These are phyloP conservation scores for Hypomontagnella submonticulosa DNA, from an alignment of 495 filamentous ascomycete genomes.

Conservation along the genomic window DNA sequence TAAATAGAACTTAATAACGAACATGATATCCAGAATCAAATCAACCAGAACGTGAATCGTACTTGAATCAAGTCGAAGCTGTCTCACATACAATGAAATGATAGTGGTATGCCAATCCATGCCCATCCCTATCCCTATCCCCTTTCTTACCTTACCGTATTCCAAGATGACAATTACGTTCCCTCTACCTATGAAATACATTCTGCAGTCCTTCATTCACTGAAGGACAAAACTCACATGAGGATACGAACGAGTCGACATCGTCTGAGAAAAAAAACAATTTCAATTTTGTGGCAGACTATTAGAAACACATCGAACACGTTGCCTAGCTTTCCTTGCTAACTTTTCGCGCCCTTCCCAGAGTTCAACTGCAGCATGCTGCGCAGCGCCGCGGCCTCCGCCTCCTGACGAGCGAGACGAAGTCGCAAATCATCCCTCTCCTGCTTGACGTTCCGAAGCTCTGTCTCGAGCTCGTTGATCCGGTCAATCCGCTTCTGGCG, in stretches of 20 bases:
- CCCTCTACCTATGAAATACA: constrained; percentile 46
- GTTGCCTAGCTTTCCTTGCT: constrained; percentile 23
- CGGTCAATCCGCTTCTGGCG: constrained; percentile 75
- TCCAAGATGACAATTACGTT: constrained; percentile 53
- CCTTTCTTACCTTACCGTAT: neutral
- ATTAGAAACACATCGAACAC: constrained; percentile 31
- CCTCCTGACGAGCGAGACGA: constrained; percentile 70
- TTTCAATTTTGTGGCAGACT: constrained; percentile 34
- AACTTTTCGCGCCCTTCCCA: constrained; percentile 39
- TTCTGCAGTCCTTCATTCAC: constrained; percentile 43
- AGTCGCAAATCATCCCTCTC: constrained; percentile 75
- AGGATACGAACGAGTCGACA: constrained; percentile 56
- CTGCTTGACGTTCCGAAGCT: constrained; percentile 66
- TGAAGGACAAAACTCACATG: constrained; percentile 31
- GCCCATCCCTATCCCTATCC: neutral
- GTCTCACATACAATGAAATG: constrained; percentile 4
- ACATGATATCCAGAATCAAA: constrained; percentile 17
- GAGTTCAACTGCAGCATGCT: constrained; percentile 55
- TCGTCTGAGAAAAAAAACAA: constrained; percentile 54
- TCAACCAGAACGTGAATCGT: constrained; percentile 13
- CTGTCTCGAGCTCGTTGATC: constrained; percentile 70
- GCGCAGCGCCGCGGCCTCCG: constrained; percentile 61
- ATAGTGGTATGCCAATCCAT: constrained; percentile 23
- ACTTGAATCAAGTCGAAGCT: constrained; percentile 7
- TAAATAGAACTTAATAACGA: constrained; percentile 19